Percentiles rank a stretch among this genome's conserved stretches.
Evolutionary conservation across 2,329 filamentous ascomycete species (phyloP).

Genomic region (Neonectria neomacrospora): DNA sequence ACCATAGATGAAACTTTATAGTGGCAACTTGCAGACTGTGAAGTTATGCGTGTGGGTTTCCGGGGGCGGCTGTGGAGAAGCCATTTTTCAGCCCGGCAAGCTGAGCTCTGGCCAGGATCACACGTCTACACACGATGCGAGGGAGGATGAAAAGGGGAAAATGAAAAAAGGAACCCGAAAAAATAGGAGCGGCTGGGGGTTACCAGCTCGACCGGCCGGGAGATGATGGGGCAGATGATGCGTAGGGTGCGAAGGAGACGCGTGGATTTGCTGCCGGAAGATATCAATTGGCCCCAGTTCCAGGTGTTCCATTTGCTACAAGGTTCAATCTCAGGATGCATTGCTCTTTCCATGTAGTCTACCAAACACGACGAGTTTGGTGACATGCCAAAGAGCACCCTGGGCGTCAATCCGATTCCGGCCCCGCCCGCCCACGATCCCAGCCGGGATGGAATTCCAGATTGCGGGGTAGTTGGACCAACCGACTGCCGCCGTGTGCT

Average conservation of each 20-base stretch:
- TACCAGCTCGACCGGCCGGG: slow-evolving; percentile 3
- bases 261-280: background rate
- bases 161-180: no score
- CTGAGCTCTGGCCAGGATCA: slow-evolving; percentile 14
- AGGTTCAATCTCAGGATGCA: no score
- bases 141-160: background rate
- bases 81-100: slow-evolving; percentile 9
- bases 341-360: no score
- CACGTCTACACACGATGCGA: background rate
- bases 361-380: no score
- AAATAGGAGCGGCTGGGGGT: background rate
- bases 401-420: background rate
- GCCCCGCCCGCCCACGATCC: slow-evolving; percentile 1
- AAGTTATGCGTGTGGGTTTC: slow-evolving; percentile 20
- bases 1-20: background rate
- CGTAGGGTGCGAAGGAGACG: background rate
- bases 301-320: background rate
- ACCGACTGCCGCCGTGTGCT: background rate
- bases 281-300: background rate
- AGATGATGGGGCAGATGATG: background rate
- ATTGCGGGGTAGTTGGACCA: slow-evolving; percentile 16
- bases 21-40: background rate
- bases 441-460: background rate
- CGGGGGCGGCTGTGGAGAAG: slow-evolving; percentile 9
- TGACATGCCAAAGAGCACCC: background rate